Evolutionary conservation across 257 asterid genomes (phyloP).

Genomic region (Lantana camara): DNA sequence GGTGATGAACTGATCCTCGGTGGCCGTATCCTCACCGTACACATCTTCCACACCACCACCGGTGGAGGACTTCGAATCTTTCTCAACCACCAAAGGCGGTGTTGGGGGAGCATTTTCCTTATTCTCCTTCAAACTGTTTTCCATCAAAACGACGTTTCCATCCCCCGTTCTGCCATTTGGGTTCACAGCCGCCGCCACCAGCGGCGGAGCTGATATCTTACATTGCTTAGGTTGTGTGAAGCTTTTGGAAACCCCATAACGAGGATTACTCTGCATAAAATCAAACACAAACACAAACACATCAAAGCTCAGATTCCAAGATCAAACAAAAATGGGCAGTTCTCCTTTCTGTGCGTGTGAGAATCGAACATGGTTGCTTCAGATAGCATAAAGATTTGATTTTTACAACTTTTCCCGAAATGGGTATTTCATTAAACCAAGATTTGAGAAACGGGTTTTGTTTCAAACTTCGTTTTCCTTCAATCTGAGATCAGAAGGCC

Average conservation of each 20-base stretch:
- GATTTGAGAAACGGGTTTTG: slow-evolving; percentile 20
- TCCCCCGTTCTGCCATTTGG: slow-evolving; percentile 71
- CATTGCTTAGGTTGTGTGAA: slow-evolving; percentile 41
- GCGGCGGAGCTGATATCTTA: slow-evolving; percentile 44
- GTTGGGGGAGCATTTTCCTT: slow-evolving; percentile 34
- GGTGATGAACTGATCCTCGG: slow-evolving; percentile 57
- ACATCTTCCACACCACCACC: slow-evolving; percentile 64
- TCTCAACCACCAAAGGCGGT: slow-evolving; percentile 33
- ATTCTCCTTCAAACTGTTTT: slow-evolving; percentile 40
- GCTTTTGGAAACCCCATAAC: slow-evolving; percentile 61
- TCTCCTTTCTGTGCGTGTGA: too few species aligned
- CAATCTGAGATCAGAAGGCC: slow-evolving; percentile 28
- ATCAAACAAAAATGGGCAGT: background rate
- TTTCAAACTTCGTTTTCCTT: too few species aligned
- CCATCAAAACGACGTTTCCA: slow-evolving; percentile 59
- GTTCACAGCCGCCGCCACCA: slow-evolving; percentile 54
- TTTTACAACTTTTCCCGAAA: slow-evolving; percentile 7
- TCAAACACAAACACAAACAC: slow-evolving; percentile 3
- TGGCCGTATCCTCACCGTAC: slow-evolving; percentile 70
- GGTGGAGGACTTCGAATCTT: slow-evolving; percentile 40
- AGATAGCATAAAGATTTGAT: slow-evolving; percentile 10
- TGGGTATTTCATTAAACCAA: slow-evolving; percentile 7
- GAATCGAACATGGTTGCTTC: background rate
- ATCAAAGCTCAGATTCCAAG: slow-evolving; percentile 13
- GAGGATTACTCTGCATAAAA: slow-evolving; percentile 55